Base-by-base conservation (phyloP, 2,329 filamentous ascomycete genomes). In the Penicillium sp. region DNA sequence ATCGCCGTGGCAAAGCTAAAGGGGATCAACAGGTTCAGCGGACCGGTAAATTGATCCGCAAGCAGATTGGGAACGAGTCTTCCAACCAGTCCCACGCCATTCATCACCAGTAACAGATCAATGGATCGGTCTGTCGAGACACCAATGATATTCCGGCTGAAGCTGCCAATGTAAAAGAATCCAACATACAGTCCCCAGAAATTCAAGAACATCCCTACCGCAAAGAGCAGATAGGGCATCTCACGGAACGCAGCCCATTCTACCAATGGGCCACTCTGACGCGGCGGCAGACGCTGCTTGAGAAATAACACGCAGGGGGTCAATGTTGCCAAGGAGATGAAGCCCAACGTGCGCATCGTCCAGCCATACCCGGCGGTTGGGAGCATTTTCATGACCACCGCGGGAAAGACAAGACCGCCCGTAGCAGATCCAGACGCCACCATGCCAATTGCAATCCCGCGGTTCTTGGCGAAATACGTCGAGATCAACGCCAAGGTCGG, bases 341-440 rank as follows among this genome's bases (percentile, higher is more conserved):
- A 80, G 0, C 81, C 86, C 57, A 87, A 77, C 0, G 81, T 78
- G 0, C 86, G 76, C n/a, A 87, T 78, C 0, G 86, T 86, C 84
- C 85, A 88, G 0, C 77, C 76, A 62, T 87, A 88, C 0, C 86
- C 86, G 3, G 88, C 72, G 16, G 74, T 75, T 0, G 84, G 82
- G 1, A 87, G 71, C 10, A 88, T 70, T 50, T 84, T 79, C 62
- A 79, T 75, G 1, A 81, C 76, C 16, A 84, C 77, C 1, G 83
- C 75, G 0, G 87, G 86, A 64, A 86, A 89, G 3, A 88, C 76
- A 21, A 88, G 72, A 0, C 86, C 86, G 1, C 87, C 87, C 0
- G 81, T 81, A 0, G 80, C 80, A 24, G 83, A 83, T 1, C 87
- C 88, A 0, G 80, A 81, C 0, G 84, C 83, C 9, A 78, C 78